Base-by-base conservation (phyloP, 495 filamentous ascomycete species). In the Lepraria neglecta region DNA sequence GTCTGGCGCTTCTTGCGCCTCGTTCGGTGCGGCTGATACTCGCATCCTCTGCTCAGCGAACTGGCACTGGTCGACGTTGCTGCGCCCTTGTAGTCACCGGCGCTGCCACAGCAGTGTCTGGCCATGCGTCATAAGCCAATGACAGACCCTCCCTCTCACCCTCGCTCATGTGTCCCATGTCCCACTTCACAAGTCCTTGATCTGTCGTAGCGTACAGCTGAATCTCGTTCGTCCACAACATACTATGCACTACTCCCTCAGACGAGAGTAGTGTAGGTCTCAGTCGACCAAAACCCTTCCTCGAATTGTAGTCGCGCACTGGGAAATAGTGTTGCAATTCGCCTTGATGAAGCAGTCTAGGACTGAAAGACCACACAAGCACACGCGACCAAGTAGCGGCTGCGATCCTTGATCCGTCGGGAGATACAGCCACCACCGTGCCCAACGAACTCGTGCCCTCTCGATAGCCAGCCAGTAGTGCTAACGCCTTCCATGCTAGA, bases 191-290 rank as follows among this genome's bases (percentile, higher is more conserved):
- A 35, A 80, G 52, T 14, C 79, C 79, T 45, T 69, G 73, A 65
- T 80, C 78, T 17, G 79, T 80, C 12, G 78, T 66, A 10, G 70
- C 77, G 61, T 76, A 60, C n/a, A 80, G 61, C 38, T 75, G 71
- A 57, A 75, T 60, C 58, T 80, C 77, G 3, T 70, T 65, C 3
- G 73, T 65, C 24, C 42, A 81, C 71, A 12, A 71, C 78, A 66
- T 75, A 11, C 52, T 56, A 45, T 68, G 58, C 12, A 68, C 60
- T 19, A 68, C 63, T 50, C 64, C 63, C 35, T 58, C 54, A n/a
- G 64, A 54, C n/a, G 56, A 40, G 10, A 69, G 62, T 47, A 55
- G 27, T 15, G 58, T 61, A n/a, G 67, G 65, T 35, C 62, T 35
- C 6, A 69, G 40, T 43, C 64, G 47, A 33, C 67, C 67, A 6